A percentile compares a stretch with the other conserved stretches of the same genome.
phyloP scores from a whole-genome alignment of 1,284 basidiomycete genomes.

The Puccinia hordei region DNA sequence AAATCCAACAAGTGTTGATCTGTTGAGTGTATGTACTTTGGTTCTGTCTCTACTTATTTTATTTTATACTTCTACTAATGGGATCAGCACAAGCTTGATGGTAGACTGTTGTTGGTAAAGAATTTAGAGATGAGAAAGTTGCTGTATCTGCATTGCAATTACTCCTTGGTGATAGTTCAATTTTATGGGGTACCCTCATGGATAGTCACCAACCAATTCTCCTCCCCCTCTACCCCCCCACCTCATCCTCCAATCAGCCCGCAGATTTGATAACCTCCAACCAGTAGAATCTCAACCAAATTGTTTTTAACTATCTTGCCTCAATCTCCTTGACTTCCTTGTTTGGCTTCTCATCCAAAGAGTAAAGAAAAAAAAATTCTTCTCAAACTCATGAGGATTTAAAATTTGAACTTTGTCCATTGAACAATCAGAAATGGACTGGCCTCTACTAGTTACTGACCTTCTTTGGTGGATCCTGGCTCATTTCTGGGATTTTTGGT shows the following conservation, averaged over 20 bases:
- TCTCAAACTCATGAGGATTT: background rate
- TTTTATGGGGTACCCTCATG: conserved; percentile 29
- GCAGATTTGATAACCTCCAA: background rate
- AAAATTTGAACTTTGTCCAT: conserved; percentile 28
- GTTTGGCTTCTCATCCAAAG: background rate
- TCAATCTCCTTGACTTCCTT: background rate
- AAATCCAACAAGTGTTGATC: too few relatives aligned
- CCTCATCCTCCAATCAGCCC: background rate
- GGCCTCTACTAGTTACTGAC: conserved; percentile 22
- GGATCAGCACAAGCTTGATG: too few relatives aligned
- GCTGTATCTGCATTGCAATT: too few relatives aligned
- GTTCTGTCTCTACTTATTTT: too few relatives aligned
- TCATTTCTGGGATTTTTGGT: conserved; percentile 22
- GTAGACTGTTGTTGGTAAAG: too few relatives aligned
- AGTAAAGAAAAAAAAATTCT: background rate
- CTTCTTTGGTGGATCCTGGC: conserved; percentile 29
- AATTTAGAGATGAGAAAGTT: too few relatives aligned
- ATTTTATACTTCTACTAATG: too few relatives aligned
- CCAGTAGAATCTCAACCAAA: background rate
- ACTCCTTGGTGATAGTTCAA: too few relatives aligned
- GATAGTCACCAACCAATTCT: conserved; percentile 18
- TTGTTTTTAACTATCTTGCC: background rate
- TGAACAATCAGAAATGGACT: conserved; percentile 30
- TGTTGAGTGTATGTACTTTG: too few relatives aligned
- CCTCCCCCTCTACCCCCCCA: background rate